Base-by-base conservation (phyloP, 2,329 filamentous ascomycete genomes). In the Thermothelomyces thermophilus region DNA sequence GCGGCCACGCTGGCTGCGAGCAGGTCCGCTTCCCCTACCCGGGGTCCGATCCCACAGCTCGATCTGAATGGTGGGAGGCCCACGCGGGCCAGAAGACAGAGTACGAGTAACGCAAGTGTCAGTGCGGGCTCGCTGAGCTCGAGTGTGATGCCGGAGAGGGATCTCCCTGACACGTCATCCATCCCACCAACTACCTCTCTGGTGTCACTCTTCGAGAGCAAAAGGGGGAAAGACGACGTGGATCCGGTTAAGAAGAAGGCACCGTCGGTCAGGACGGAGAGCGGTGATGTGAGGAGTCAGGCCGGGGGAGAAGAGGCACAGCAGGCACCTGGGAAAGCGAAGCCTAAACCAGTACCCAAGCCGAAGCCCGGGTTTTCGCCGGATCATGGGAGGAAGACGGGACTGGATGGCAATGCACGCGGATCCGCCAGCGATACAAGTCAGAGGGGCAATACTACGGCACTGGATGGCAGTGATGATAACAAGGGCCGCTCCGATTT, bases 131-230 rank as follows among this genome's bases (percentile, higher is more conserved):
- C 61, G 3, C 50, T 60, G 20, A 66, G 64, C n/a, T 14, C 6
- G 6, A 34, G 30, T 5, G 7, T 4, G 37, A 13, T 3, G 16
- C 19, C 2, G 19, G 37, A 44, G 3, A 17, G n/a, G 43, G 48
- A 52, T 14, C 68, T 73, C 8, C 68, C 73, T 11, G 79, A 86
- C 61, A 76, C 77, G 9, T 74, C 72, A 1, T 70, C 80, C 5
- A 82, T 86, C 43, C 70, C 77, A 20, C 74, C 84, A 0, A 83
- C 84, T 0, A 79, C 73, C 3, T 77, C 81, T 4, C 70, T 88
- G 17, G 83, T 88, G 47, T 77, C 77, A 34, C 74, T 87, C 68
- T 88, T 88, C 57, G 85, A 90, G 66, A 70, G 74, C 55, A 73
- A 69, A 36, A 51, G 55, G 50, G 54, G 53, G 17, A 43, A 57